These are phyloP conservation scores for Venturia nashicola DNA, from an alignment of 2,329 filamentous ascomycete genomes.

Conservation along the genomic window DNA sequence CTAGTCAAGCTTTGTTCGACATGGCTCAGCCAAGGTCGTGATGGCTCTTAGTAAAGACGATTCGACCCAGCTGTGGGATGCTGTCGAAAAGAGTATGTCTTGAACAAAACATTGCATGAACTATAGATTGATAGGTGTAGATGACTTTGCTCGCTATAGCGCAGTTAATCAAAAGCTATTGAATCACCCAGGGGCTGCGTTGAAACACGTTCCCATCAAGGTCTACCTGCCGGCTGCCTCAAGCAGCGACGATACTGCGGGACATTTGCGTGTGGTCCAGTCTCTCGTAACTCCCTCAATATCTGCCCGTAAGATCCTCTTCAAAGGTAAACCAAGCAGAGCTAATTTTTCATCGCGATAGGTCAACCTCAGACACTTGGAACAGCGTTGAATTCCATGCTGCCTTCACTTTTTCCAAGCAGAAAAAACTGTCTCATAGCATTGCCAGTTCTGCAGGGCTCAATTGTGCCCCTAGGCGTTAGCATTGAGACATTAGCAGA, in stretches of 20 bases:
- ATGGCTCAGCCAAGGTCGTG: conserved; percentile 78
- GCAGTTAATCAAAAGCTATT: conserved; percentile 67
- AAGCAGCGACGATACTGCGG: conserved; percentile 20
- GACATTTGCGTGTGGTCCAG: conserved; percentile 49
- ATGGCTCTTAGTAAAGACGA: conserved; percentile 81
- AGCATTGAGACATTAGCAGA: conserved; percentile 73
- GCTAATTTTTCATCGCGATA: conserved; percentile 4
- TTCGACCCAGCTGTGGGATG: conserved; percentile 70
- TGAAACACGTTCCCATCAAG: conserved; percentile 76
- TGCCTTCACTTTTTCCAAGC: conserved; percentile 80
- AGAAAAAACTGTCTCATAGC: conserved; percentile 74
- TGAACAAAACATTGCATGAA: not conserved
- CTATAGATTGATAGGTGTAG: conserved; percentile 26
- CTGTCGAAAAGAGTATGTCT: conserved; percentile 56
- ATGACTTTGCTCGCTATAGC: conserved; percentile 61
- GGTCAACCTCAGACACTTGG: conserved; percentile 59
- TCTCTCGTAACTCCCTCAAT: conserved; percentile 49
- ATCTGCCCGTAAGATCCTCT: conserved; percentile 19
- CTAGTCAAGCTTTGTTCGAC: conserved; percentile 64
- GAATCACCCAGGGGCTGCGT: conserved; percentile 54
- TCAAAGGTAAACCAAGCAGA: conserved; percentile 12
- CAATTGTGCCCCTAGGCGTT: conserved; percentile 65
- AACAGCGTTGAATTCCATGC: conserved; percentile 57
- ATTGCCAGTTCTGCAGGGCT: conserved; percentile 75
- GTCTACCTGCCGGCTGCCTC: conserved; percentile 60